Percentiles rank a stretch among this genome's conserved stretches.
Evolutionary conservation across 2,329 filamentous ascomycete species (phyloP).

Genomic region (Neurospora sp.): DNA sequence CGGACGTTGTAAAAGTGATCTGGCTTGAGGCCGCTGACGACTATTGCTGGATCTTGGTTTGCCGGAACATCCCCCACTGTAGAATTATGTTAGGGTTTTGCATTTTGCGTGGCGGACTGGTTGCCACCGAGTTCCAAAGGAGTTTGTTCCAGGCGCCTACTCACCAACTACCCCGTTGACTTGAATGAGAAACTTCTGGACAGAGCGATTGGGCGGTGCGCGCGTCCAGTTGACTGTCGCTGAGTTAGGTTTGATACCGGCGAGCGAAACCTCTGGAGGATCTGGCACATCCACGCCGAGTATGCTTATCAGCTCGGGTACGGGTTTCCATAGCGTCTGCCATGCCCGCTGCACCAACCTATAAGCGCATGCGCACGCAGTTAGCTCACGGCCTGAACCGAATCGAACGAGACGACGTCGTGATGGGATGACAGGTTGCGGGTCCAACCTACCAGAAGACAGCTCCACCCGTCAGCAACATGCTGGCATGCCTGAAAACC

Average conservation of each 20-base stretch:
- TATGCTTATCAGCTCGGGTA: constrained; percentile 81
- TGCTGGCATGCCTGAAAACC: constrained; percentile 40
- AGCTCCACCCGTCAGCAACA: constrained; percentile 44
- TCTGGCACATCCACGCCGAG: constrained; percentile 91
- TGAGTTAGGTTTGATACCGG: constrained; percentile 78
- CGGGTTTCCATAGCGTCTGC: constrained; percentile 82
- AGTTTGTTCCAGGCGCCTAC: constrained; percentile 20
- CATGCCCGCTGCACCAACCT: constrained; percentile 81
- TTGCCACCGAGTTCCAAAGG: background rate
- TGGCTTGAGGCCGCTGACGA: constrained; percentile 77
- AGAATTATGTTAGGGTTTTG: constrained; percentile 13
- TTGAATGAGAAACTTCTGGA: constrained; percentile 83
- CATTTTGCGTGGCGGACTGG: constrained; percentile 5
- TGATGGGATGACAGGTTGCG: background rate
- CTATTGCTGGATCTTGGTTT: constrained; percentile 75
- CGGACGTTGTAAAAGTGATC: constrained; percentile 88
- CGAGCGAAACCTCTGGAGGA: constrained; percentile 79
- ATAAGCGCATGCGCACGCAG: constrained; percentile 1
- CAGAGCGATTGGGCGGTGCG: constrained; percentile 53
- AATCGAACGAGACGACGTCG: background rate
- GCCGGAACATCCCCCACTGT: constrained; percentile 73
- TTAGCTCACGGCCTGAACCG: background rate
- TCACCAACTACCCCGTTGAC: constrained; percentile 86
- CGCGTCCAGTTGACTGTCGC: constrained; percentile 87
- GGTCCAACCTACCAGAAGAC: constrained; percentile 39